Base-by-base conservation (phyloP, 2,329 filamentous ascomycete species). In the Phyllosticta ampelicida region DNA sequence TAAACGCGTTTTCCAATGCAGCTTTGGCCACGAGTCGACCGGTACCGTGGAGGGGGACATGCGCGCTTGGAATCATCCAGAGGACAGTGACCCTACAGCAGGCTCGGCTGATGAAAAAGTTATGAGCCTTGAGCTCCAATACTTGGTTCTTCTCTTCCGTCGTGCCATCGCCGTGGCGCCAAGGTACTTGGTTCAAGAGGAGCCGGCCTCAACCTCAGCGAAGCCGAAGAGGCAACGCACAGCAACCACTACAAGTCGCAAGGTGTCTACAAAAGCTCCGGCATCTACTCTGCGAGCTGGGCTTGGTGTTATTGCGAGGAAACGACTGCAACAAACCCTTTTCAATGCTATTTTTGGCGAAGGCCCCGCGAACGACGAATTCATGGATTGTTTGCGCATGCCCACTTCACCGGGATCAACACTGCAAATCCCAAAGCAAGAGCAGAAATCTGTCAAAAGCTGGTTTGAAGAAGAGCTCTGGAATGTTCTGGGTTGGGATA, bases 401-500 rank as follows among this genome's bases (percentile, higher is more conserved):
- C 75, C 76, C 11, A 55, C 60, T 13, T 54, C 53, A 20, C 56
- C 61, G 1, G 63, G 53, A n/a, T 66, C 16, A 60, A 65, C 69
- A 20, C 66, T 66, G 13, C 64, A 64, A 5, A 65, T 71, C 9
- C 68, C 70, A 1, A 73, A 71, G 54, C 60, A 74, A 0, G 71
- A 72, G 5, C 70, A 76, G 26, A 64, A 69, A 16, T 67, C 76
- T 9, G 71, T 76, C 4, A 64, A 73, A 2, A 75, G 80, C 16
- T 82, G 80, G 78, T 84, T 82, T 62, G 74, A 75, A 56, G 73
- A 74, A 58, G 77, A 83, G 62, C 67, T 84, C 1, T 85, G 82
- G 82, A 68, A 73, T 55, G 64, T 83, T 56, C 64, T 84, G 6
- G 81, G 82, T 0, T 84, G 81, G 81, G 79, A 83, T 54, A 69